A percentile compares a stretch with the other conserved stretches of the same genome.
These are phyloP conservation scores for Corchorus olitorius DNA, from an alignment of 345 rosid species.

Conservation along the genomic window DNA sequence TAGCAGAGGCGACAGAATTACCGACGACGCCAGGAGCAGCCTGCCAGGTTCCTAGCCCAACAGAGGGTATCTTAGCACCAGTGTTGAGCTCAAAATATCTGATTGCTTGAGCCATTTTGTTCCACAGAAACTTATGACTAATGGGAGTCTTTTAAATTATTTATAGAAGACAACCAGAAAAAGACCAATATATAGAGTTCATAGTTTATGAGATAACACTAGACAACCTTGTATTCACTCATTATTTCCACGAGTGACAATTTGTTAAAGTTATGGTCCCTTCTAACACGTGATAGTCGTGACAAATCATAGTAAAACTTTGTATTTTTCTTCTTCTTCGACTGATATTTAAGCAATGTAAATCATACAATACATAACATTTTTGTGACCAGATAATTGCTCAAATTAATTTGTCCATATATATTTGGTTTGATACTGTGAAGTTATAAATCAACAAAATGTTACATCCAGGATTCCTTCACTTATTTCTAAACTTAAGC, in stretches of 20 bases:
- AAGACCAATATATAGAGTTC: background rate
- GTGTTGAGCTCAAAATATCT: conserved; percentile 45
- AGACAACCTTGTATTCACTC: background rate
- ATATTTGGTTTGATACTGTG: no score
- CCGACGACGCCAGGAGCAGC: conserved; percentile 17
- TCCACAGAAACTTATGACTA: background rate
- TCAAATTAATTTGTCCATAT: no score
- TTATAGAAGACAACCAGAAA: background rate
- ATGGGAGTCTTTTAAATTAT: background rate
- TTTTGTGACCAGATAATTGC: no score
- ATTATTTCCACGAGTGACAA: background rate
- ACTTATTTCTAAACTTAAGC: background rate
- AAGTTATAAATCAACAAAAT: no score
- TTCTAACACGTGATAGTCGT: background rate
- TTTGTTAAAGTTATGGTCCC: background rate
- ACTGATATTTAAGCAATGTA: background rate
- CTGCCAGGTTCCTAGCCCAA: conserved; percentile 44
- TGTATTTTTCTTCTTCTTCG: background rate
- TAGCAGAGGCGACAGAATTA: background rate
- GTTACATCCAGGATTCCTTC: background rate
- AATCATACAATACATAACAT: no score
- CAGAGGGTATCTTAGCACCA: conserved; percentile 57
- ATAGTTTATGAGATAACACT: no score
- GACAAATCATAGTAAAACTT: background rate
- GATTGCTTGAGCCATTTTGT: conserved; percentile 47